A percentile compares a stretch with the other conserved stretches of the same genome.
These are phyloP conservation scores for Candida chauliodis DNA, from an alignment of 805 yeast genomes.

Conservation along the genomic window DNA sequence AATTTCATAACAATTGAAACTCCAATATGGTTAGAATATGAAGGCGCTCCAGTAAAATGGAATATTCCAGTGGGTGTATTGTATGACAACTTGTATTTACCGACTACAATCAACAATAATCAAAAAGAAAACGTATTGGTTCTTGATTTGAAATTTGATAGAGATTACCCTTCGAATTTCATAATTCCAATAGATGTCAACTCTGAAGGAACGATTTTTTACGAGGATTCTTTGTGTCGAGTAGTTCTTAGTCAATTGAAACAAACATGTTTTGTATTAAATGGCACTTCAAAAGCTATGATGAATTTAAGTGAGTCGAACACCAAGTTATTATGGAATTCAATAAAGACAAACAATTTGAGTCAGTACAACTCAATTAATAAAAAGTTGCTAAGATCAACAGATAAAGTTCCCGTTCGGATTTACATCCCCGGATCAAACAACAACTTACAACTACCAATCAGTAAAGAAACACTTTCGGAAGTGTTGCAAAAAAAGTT, in stretches of 20 bases:
- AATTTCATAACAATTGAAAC: constrained; percentile 17
- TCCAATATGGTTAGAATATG: constrained; percentile 63
- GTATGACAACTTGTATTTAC: constrained; percentile 50
- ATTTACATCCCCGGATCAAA: constrained; percentile 40
- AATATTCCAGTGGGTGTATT: constrained; percentile 70
- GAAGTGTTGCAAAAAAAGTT: constrained; percentile 13
- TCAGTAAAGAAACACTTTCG: constrained; percentile 11
- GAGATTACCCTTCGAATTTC: constrained; percentile 24
- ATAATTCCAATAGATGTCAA: constrained; percentile 28
- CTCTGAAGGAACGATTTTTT: constrained; percentile 13
- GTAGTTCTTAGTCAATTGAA: constrained; percentile 78
- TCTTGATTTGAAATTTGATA: constrained; percentile 22
- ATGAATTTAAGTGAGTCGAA: constrained; percentile 70
- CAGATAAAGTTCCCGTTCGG: constrained; percentile 46
- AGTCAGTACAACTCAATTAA: constrained; percentile 22
- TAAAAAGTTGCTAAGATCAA: constrained; percentile 23
- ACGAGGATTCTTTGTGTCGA: constrained; percentile 35
- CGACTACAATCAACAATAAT: constrained; percentile 11
- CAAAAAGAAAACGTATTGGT: constrained; percentile 37
- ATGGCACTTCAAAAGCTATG: constrained; percentile 76
- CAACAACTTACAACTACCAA: constrained; percentile 29
- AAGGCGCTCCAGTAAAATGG: constrained; percentile 68
- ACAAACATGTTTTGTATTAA: constrained; percentile 71
- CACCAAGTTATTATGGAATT: constrained; percentile 54
- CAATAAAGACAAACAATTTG: constrained; percentile 38